A percentile compares a stretch with the other conserved stretches of the same genome.
phyloP scores from a whole-genome alignment of 208 protist species.

The Acanthamoeba castellanii region DNA sequence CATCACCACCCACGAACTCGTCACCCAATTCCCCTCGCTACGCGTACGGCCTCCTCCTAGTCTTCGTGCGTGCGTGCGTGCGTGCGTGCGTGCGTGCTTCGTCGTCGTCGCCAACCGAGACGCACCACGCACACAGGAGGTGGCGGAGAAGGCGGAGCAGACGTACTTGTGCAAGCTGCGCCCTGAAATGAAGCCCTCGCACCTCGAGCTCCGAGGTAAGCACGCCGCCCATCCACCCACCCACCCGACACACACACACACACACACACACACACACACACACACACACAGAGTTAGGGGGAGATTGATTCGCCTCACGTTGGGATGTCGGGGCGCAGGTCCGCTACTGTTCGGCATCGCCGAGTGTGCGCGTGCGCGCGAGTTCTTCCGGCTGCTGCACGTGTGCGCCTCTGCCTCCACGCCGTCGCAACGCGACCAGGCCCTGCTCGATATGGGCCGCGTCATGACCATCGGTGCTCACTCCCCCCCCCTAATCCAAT shows the following conservation, averaged over 20 bases:
- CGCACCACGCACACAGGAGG: background rate
- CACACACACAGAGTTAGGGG: background rate
- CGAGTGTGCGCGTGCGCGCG: conserved; percentile 59
- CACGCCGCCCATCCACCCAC: background rate
- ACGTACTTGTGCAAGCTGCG: conserved; percentile 47
- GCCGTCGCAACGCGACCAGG: background rate
- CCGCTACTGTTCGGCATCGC: conserved; percentile 73
- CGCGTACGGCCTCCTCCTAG: background rate
- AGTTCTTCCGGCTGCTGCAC: conserved; percentile 59
- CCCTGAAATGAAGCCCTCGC: background rate
- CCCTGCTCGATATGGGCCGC: background rate
- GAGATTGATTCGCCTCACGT: too few relatives aligned
- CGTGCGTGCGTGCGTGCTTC: too few relatives aligned
- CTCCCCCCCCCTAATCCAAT: background rate
- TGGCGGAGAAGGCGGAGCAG: conserved; percentile 41
- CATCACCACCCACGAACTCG: conserved; percentile 61
- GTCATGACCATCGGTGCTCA: background rate
- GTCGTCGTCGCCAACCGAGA: background rate
- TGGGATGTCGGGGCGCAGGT: background rate
- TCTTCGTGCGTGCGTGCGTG: too few relatives aligned
- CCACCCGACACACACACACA: too few relatives aligned
- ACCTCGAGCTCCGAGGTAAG: conserved; percentile 42
- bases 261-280: too few relatives aligned
- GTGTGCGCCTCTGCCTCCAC: too few relatives aligned
- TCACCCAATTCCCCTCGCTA: conserved; percentile 23